Base-by-base conservation (phyloP, 495 filamentous ascomycete species). In the Oidiodendron maius region DNA sequence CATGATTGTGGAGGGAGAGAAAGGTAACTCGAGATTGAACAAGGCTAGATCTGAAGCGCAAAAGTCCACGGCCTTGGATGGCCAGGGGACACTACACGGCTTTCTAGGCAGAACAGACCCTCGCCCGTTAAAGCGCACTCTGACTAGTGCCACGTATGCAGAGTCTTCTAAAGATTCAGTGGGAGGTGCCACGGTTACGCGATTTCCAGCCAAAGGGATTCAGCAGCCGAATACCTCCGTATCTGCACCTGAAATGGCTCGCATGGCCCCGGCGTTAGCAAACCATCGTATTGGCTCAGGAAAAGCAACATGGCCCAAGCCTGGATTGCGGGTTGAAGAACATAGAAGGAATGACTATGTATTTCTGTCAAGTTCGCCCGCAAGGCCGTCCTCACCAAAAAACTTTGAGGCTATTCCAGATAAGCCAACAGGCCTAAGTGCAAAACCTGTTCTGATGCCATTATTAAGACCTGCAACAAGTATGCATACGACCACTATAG, bases 31-130 rank as follows among this genome's bases (percentile, higher is more conserved):
- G 24, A 53, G 44, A 42, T 41, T 57, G 34, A 51, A 52, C 41
- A n/a, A 51, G 40, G 22, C 53, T 37, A 21, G 55, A 46, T 26
- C 41, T 13, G 23, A 38, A 52, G 55, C 48, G 44, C 46, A 38
- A 34, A 40, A 46, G 17, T 53, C 44, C n/a, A 64, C 65, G 25
- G 58, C 62, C 13, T 41, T 62, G 6, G 58, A 59, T 40, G 64
- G 66, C 1, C 75, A 80, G 58, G 68, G 71, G 2, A 75, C 59
- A 22, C 59, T 80, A 21, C 62, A 62, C 15, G 64, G 48, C 28
- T 77, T 78, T 53, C 69, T 78, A 30, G 56, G 46, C 1, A 64
- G 65, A 20, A 36, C 56, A 13, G 35, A 43, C 44, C 53, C 41
- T 13, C 13, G 26, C 9, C 8, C 6, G 36, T 20, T 20, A 15